Percentiles rank a stretch among this genome's conserved stretches.
Conservation (phyloP, 805 yeast species). For the Candida cerambycidarum region DNA sequence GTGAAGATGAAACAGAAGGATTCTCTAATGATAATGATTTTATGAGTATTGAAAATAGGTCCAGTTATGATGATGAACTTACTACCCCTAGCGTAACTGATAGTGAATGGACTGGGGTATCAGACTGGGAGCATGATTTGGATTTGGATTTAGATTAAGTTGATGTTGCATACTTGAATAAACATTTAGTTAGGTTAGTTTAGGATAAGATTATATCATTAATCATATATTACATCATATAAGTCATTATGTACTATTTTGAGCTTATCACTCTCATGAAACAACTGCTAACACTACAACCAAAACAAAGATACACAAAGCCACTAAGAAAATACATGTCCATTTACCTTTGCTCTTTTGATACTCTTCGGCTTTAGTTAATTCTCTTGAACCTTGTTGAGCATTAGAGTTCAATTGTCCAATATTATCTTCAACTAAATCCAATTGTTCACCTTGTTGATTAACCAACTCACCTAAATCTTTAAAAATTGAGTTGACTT, state of each 20-base stretch:
- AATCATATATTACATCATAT: neutral
- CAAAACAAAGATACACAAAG: conserved; percentile 57
- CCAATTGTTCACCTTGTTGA: conserved; percentile 84
- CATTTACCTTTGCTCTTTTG: conserved; percentile 72
- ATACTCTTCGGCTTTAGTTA: conserved; percentile 71
- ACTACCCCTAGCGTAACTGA: conserved; percentile 12
- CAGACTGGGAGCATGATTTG: conserved; percentile 12
- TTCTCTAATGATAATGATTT: neutral
- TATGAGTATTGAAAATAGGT: neutral
- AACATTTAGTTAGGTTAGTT: neutral
- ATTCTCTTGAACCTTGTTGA: conserved; percentile 68
- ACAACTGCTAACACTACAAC: conserved; percentile 57
- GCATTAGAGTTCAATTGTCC: conserved; percentile 61
- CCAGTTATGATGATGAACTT: conserved; percentile 5
- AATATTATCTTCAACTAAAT: conserved; percentile 79
- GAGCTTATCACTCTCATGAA: neutral
- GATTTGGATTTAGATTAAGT: conserved; percentile 6
- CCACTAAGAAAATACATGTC: conserved; percentile 64
- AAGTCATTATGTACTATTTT: no score
- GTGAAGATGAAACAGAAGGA: conserved; percentile 1
- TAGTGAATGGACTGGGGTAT: conserved; percentile 3
- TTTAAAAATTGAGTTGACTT: conserved; percentile 80
- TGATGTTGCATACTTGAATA: neutral
- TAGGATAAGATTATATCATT: no score
- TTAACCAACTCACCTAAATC: conserved; percentile 75